Evolutionary conservation across 495 filamentous ascomycete genomes (phyloP), one percentile per base, ranked within the genome.

Genomic region (Haplographium delicatum): DNA sequence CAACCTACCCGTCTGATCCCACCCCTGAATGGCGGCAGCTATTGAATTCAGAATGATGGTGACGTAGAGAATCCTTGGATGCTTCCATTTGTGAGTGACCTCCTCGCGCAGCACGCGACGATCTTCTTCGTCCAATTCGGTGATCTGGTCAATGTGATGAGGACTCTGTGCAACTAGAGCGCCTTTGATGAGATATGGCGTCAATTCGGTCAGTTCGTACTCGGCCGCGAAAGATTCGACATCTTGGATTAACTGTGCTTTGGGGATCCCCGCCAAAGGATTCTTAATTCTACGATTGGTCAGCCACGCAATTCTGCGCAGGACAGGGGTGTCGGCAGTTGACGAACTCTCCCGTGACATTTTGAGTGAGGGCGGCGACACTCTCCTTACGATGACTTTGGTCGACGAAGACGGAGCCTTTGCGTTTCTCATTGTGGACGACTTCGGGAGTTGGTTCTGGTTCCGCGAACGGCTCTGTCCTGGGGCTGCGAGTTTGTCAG

Each of bases 1-100:
- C 39, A 18, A 16, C 41, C 6, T 82, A 56, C 56, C 56, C 31
- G 55, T 58, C 16, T 59, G 51, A 52, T 59, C 56, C 57, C 53
- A 60, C 22, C 51, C 49, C 18, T 58, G 48, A 35, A 56, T 51
- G 4, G 53, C 82, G 40, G 85, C 85, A 23, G 79, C 85, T 41
- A 89, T 78, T 20, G 84, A 86, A 58, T 80, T 83, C 15, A 86
- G 71, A 31, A 79, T 70, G 57, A 89, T 82, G 23, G 83, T 86
- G 33, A 84, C 73, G 62, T 86, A 89, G 11, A 89, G 76, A 20
- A 74, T 66, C 46, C 45, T 58, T 5, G 85, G 84, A 51, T 84
- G 80, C 31, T 73, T 70, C 80, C 82, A 89, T 44, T 81, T 82
- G 60, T 83, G 76, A 4, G 72, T 67, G 3, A 70, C 66, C 59